Evolutionary conservation across 768 basidiomycete species (phyloP).

Genomic region (Hysterangium stoloniferum): DNA sequence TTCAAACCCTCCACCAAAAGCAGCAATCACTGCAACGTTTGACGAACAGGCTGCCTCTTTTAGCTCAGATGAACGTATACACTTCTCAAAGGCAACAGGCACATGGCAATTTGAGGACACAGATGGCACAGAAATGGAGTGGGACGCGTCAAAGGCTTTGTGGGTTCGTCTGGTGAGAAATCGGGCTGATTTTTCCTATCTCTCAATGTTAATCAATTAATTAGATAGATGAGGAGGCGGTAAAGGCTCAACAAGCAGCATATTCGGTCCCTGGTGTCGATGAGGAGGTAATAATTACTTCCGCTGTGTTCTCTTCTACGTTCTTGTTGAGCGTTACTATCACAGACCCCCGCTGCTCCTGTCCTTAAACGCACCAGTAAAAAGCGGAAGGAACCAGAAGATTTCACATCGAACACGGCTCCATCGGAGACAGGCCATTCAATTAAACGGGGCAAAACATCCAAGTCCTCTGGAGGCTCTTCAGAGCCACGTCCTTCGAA

Average conservation of each 20-base stretch:
- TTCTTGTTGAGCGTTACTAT: slow-evolving; percentile 15
- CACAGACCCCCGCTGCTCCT: slow-evolving; percentile 79
- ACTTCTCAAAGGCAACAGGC: slow-evolving; percentile 64
- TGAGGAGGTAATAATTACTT: slow-evolving; percentile 62
- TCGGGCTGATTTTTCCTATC: neutral
- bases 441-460: slow-evolving; percentile 62
- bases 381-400: slow-evolving; percentile 68
- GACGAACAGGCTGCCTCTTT: slow-evolving; percentile 60
- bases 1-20: slow-evolving; percentile 33
- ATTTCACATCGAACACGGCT: slow-evolving; percentile 55
- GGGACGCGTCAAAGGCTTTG: slow-evolving; percentile 59
- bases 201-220: neutral
- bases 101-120: slow-evolving; percentile 90
- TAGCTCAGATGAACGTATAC: slow-evolving; percentile 73
- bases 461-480: slow-evolving; percentile 27
- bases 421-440: slow-evolving; percentile 40
- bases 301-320: slow-evolving; percentile 15
- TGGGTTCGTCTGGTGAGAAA: slow-evolving; percentile 81
- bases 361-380: slow-evolving; percentile 65
- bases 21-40: slow-evolving; percentile 45
- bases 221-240: slow-evolving; percentile 80
- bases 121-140: slow-evolving; percentile 88
- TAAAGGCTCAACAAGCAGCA: slow-evolving; percentile 89
- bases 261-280: slow-evolving; percentile 92
- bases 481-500: slow-evolving; percentile 51